These are phyloP conservation scores for Pinus tabuliformis DNA, from an alignment of 75 land plant genomes.

Conservation along the genomic window DNA sequence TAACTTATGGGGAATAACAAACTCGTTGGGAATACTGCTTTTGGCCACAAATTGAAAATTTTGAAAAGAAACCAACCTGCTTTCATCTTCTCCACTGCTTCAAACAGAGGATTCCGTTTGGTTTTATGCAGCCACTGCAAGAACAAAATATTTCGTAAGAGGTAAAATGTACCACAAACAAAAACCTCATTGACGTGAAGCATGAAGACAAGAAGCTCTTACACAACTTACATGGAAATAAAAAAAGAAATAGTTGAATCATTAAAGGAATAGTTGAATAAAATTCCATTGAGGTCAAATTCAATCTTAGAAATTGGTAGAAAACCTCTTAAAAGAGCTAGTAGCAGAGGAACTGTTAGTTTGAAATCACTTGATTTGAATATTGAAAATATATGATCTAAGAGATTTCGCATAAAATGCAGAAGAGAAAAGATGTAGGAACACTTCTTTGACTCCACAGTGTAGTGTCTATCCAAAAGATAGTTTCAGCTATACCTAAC, in stretches of 20 bases:
- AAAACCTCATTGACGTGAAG: conserved; percentile 2
- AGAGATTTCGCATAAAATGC: neutral
- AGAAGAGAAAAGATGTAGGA: neutral
- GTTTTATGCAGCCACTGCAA: conserved; percentile 69
- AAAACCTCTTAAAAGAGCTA: neutral
- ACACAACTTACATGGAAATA: neutral
- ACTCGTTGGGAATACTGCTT: neutral
- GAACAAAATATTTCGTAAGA: neutral
- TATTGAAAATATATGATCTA: neutral
- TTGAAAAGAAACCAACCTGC: conserved; percentile 37
- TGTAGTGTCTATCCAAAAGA: too few relatives aligned
- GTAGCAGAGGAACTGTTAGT: neutral
- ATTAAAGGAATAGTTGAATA: neutral
- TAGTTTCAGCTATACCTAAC: too few relatives aligned
- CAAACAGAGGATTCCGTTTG: conserved; percentile 53
- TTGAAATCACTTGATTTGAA: neutral
- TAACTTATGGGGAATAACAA: neutral
- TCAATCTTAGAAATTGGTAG: neutral
- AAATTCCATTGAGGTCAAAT: neutral
- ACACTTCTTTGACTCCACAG: neutral
- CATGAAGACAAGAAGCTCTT: neutral
- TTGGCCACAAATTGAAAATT: conserved; percentile 2
- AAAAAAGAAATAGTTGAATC: neutral
- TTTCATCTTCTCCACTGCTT: conserved; percentile 74
- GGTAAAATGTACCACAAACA: neutral